Evolutionary conservation across 1,139 yeast genomes (phyloP), one percentile per base, ranked within the genome.

Genomic region (Scheffersomyces illinoinensis): DNA sequence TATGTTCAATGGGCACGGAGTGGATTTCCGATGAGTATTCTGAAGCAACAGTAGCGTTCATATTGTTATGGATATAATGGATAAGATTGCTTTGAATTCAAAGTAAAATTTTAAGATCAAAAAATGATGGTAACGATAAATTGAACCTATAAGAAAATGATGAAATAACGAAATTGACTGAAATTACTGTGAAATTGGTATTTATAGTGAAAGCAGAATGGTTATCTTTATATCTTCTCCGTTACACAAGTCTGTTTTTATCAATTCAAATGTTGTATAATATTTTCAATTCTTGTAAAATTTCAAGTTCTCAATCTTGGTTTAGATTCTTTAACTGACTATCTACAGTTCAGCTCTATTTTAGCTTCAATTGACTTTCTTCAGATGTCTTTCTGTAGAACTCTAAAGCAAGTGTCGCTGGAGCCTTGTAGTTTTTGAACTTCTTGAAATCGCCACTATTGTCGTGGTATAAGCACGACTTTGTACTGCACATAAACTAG

Each of bases 1-100:
- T 84, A 75, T 93, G 97, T 76, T 93, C 97, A 73, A 92, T 91
- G 61, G 97, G 97, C 39, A 81, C 83, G 26, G 78, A 65, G 56
- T 78, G 80, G 54, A 73, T 74, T 66, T 85, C 89, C 26, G 83
- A 74, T 8, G 86, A 81, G 71, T 86, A 86, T 63, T 87, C 90
- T 20, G 89, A 85, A 62, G 88, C 85, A 59, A 86, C 84, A 47
- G 89, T 85, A 52, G 68, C 58, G 61, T 62, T 66, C 68, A 66
- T 67, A 24, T 33, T 49, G 54, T 59, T 50, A 57, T 52, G 53
- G 57, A 53, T 52, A 61, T 56, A 52, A 46, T 54, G 50, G 56
- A 52, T 54, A 54, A 20, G 33, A 20, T 43, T 43, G 14, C 39
- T 18, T 5, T 55, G 17, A 20, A 20, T 33, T 33, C 43, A 33